Percentiles rank a stretch among this genome's conserved stretches.
Conservation (phyloP, 352 stramenopile species). For the Thraustotheca clavata region DNA sequence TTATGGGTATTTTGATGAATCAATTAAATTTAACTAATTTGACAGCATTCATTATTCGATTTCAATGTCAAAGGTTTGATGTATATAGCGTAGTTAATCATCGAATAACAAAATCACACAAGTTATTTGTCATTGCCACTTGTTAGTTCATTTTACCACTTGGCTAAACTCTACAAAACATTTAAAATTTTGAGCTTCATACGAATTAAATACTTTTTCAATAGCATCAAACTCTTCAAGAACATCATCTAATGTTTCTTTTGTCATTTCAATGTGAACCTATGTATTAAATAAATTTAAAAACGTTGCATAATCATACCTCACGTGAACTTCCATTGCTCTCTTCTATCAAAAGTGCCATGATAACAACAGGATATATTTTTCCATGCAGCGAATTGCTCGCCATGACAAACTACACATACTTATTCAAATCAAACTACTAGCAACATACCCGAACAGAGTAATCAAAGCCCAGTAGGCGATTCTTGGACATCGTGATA, state of each 20-base stretch:
- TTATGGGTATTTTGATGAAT: no score
- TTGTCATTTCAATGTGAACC: slow-evolving; percentile 6
- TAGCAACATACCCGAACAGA: slow-evolving; percentile 11
- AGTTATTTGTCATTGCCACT: no score
- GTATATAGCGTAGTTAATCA: no score
- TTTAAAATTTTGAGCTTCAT: no score
- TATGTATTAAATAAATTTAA: not conserved
- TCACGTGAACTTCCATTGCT: not conserved
- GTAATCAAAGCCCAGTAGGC: slow-evolving; percentile 17
- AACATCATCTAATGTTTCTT: not conserved
- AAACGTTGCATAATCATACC: not conserved
- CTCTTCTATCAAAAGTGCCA: not conserved
- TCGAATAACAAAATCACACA: no score
- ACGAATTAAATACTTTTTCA: slow-evolving; percentile 18
- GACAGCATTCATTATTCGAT: no score
- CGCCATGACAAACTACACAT: slow-evolving; percentile 7
- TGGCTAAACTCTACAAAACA: no score
- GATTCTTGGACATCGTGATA: not conserved
- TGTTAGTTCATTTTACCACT: no score
- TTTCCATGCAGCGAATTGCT: slow-evolving; percentile 16
- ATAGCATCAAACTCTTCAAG: slow-evolving; percentile 14
- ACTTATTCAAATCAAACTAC: not conserved
- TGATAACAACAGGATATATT: slow-evolving; percentile 1
- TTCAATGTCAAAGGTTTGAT: no score
- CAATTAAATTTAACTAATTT: no score